Evolutionary conservation across 1,139 yeast species (phyloP).

Genomic region (Geotrichum aggregatum): DNA sequence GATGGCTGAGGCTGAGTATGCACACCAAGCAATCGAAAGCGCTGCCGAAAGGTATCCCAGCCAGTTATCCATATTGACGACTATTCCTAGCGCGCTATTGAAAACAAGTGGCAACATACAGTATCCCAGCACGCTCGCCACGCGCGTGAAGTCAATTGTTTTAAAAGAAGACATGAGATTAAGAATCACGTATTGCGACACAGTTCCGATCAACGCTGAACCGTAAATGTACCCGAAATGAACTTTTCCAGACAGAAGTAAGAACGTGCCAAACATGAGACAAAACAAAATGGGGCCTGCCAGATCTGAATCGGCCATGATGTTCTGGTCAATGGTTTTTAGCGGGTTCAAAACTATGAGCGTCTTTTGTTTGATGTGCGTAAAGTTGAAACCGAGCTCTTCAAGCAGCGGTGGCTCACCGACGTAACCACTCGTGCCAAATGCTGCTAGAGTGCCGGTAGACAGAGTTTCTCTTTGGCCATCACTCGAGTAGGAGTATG

Average conservation of each 20-base stretch:
- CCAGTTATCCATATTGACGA: conserved; percentile 63
- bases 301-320: conserved; percentile 84
- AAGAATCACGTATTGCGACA: conserved; percentile 77
- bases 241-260: conserved; percentile 82
- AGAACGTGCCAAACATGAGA: conserved; percentile 76
- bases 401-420: conserved; percentile 91
- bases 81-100: conserved; percentile 70
- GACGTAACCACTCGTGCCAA: conserved; percentile 88
- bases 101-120: conserved; percentile 87
- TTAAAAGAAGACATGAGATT: conserved; percentile 68
- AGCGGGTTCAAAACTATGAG: conserved; percentile 80
- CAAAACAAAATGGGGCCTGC: conserved; percentile 95
- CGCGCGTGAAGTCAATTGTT: conserved; percentile 61
- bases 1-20: conserved; percentile 89
- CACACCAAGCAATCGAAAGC: conserved; percentile 84
- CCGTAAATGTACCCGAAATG: conserved; percentile 97
- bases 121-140: conserved; percentile 91
- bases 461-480: conserved; percentile 50
- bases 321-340: conserved; percentile 60
- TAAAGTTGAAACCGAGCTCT: conserved; percentile 89
- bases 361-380: conserved; percentile 81
- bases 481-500: conserved; percentile 21
- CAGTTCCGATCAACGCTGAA: conserved; percentile 86
- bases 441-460: conserved; percentile 81
- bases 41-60: conserved; percentile 69